Base-by-base conservation (phyloP, 2,329 filamentous ascomycete genomes). In the Macrophomina phaseolina region DNA sequence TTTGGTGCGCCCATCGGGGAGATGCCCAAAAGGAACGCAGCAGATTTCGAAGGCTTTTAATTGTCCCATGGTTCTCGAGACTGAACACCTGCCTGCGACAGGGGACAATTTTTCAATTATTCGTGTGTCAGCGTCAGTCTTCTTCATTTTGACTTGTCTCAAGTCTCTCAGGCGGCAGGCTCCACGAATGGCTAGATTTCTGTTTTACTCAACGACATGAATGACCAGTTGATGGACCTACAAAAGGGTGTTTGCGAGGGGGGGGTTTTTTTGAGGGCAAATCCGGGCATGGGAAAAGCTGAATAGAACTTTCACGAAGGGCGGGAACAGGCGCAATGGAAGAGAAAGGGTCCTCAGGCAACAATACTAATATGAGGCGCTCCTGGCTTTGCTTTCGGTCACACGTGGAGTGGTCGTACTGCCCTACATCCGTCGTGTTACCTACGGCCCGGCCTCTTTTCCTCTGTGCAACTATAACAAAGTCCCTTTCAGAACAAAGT, bases 1-100 rank as follows among this genome's bases (percentile, higher is more conserved):
- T 73, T 78, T 46, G 77, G 77, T 1, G 73, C 72, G 2, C 77
- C 77, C 1, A 65, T 79, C 18, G 77, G 77, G 18, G 36, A 51
- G 36, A 67, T 67, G 65, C 65, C 65, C 16, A 67, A 49, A 40
- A 62, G 65, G 28, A 55, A 67, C 48, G 14, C 23, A 7, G 38
- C 65, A 2, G 65, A 67, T 42, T 67, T 67, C 23, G 65, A 67
- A 34, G 48, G 32, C 45, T 67, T 62, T 51, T 67, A 48, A 62
- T 48, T 32, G n/a, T 55, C 40, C 23, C 32, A 53, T n/a, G 30
- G 32, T 14, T 49, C 28, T 23, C 32, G 58, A 49, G 38, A 48
- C 45, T 45, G 32, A 49, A 11, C 14, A 5, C 18, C 5, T 14
- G 30, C 40, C n/a, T 38, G 30, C 58, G 9, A 14, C 45, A 23